Evolutionary conservation across 2,329 filamentous ascomycete species (phyloP), one percentile per base, ranked within the genome.

Genomic region (Epichloe sp.): DNA sequence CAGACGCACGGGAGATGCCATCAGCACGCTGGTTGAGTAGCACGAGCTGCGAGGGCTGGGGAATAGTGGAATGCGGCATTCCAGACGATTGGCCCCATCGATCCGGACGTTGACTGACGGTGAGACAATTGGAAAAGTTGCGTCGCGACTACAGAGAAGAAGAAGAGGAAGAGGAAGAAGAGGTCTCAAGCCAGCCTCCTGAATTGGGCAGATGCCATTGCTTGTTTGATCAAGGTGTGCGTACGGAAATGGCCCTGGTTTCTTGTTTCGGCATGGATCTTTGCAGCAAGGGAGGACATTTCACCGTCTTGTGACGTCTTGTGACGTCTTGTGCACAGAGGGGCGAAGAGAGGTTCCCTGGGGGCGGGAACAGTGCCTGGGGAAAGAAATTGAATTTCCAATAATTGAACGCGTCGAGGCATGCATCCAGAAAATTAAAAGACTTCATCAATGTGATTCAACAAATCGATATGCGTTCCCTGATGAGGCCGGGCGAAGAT

Each of bases 1-100:
- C 40, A 48, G 45, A 50, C 50, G 55, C 52, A 54, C 50, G 47
- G 56, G 44, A 54, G 47, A 52, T 37, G 21, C 8, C 11, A 43
- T 42, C 46, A 42, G 47, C 40, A 43, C 50, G 47, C 47, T 21
- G 38, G 31, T 50, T 37, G 51, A 36, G 36, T 14, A 36, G 42
- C 31, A 34, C 15, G 46, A 35, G 37, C 15, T 7, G 44, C 37
- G 35, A 50, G 50, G 52, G 52, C 52, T 52, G 49, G 49, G 46
- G 43, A 34, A 47, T 46, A 41, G 46, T 42, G 49, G 38, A 40
- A 49, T 49, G 44, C 45, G 45, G 40, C 52, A 54, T 54, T 54
- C 49, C 52, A 49, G 52, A 48, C 26, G 37, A 41, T 46, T 36
- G 42, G 50, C 50, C 26, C 38, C 36, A 19, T 46, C 49, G 43